Evolutionary conservation across 108 stramenopile genomes (phyloP).

Genomic region (Aurantiochytrium sp.): DNA sequence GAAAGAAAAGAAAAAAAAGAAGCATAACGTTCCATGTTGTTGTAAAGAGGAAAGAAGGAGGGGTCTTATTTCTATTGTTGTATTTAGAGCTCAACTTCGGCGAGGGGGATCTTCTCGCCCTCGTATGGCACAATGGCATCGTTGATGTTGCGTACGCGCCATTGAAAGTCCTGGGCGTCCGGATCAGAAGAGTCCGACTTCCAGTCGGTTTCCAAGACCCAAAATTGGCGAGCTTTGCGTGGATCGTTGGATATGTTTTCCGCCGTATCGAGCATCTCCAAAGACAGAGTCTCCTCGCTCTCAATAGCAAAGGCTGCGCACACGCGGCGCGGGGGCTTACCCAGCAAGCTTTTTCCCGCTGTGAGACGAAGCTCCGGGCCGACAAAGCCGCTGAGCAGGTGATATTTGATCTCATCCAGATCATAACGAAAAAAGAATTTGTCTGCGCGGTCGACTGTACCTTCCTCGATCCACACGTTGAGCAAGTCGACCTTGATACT

Average conservation of each 20-base stretch:
- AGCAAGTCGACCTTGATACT: neutral
- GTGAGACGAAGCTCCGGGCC: neutral
- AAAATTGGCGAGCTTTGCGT: neutral
- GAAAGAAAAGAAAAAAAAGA: too few species aligned
- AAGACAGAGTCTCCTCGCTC: neutral
- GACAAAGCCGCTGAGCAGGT: neutral
- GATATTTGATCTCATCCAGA: neutral
- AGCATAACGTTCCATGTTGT: too few species aligned
- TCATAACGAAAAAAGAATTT: neutral
- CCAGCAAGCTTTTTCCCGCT: neutral
- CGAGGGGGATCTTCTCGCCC: neutral
- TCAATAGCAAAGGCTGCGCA: neutral
- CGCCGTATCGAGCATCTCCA: too few species aligned
- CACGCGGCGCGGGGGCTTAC: neutral
- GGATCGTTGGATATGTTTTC: neutral
- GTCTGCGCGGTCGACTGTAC: neutral
- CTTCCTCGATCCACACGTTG: neutral
- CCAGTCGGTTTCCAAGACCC: conserved; percentile 7
- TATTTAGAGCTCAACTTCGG: neutral
- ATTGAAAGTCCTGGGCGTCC: neutral
- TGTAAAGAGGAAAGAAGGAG: too few species aligned
- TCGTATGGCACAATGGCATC: neutral
- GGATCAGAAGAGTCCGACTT: neutral
- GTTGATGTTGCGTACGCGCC: conserved; percentile 6
- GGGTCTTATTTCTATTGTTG: too few species aligned